Base-by-base conservation (phyloP, 2,329 filamentous ascomycete genomes). In the Hypoxylon sp. region DNA sequence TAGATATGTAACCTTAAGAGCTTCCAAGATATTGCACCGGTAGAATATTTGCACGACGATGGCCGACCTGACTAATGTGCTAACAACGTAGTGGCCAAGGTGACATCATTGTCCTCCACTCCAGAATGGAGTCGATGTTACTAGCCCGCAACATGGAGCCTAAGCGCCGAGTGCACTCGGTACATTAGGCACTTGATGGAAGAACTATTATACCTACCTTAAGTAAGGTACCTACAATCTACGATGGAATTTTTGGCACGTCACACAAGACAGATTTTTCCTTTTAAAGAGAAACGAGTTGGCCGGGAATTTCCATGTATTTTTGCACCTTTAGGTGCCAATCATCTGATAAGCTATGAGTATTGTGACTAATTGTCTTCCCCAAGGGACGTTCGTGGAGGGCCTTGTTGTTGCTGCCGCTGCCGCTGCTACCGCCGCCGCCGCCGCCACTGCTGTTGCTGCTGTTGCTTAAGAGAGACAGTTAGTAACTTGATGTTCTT, bases 41-140 rank as follows among this genome's bases (percentile, higher is more conserved):
- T 6, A 13, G n/a, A 55, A 46, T 37, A 37, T 15, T 44, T 35
- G 17, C 31, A 17, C 6, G 24, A 27, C 24, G 24, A 5, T 5
- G 5, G 24, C 5, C 24, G 24, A 52, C 17, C 31, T 37, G 17
- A 17, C 13, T 52, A 15, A 37, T 37, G 3, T 19, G n/a, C 7
- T 37, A 6, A 10, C 31, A 31, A 19, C 37, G 24, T 27, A 4
- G 17, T 37, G 21, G n/a, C 50, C 31, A 31, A 6, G 42, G 31
- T 55, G 37, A 55, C 37, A 46, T 55, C 37, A 44, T 44, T n/a
- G 17, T n/a, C 17, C 6, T 17, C 17, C 29, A 52, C 29, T 21
- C 13, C 32, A 31, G 27, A 52, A 32, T 52, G 48, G 48, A 32
- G 27, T 52, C 48, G 19, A 31, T 13, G 29, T 35, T 17, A 51